Evolutionary conservation across 2,329 filamentous ascomycete genomes (phyloP).

Genomic region (Dactylonectria macrodidyma): DNA sequence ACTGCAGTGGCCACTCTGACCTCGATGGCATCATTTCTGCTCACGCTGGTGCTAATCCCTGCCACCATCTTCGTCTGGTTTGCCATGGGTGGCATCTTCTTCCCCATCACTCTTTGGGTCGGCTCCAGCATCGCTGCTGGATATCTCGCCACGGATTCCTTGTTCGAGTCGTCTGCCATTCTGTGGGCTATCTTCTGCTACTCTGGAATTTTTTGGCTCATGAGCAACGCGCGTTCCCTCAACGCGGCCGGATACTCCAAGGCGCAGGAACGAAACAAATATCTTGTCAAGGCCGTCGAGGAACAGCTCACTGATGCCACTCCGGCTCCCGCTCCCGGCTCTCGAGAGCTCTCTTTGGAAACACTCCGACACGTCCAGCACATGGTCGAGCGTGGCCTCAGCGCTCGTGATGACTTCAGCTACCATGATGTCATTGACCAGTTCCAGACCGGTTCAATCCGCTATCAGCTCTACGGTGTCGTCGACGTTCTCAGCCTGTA

Average conservation of each 20-base stretch:
- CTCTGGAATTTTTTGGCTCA: slow-evolving; percentile 29
- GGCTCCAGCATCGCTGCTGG: slow-evolving; percentile 20
- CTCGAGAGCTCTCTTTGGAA: slow-evolving; percentile 21
- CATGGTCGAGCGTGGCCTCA: slow-evolving; percentile 38
- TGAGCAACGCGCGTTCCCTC: slow-evolving; percentile 28
- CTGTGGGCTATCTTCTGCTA: slow-evolving; percentile 29
- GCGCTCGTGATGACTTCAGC: slow-evolving; percentile 35
- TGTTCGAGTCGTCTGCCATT: slow-evolving; percentile 13
- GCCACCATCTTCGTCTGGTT: slow-evolving; percentile 33
- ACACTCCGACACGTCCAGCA: slow-evolving; percentile 32
- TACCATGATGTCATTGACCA: slow-evolving; percentile 45
- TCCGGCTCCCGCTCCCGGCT: slow-evolving; percentile 15
- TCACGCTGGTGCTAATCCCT: slow-evolving; percentile 20
- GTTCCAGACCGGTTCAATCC: slow-evolving; percentile 43
- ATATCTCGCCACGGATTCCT: slow-evolving; percentile 17
- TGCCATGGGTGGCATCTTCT: slow-evolving; percentile 32
- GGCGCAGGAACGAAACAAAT: slow-evolving; percentile 32
- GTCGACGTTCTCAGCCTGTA: slow-evolving; percentile 39
- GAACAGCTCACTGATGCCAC: slow-evolving; percentile 25
- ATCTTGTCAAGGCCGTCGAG: slow-evolving; percentile 24
- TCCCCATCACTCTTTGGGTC: slow-evolving; percentile 28
- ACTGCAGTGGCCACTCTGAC: slow-evolving; percentile 27
- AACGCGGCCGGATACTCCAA: slow-evolving; percentile 32
- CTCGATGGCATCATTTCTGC: slow-evolving; percentile 10
- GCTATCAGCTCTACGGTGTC: slow-evolving; percentile 44